These are phyloP conservation scores for Aspergillus nanangensis DNA, from an alignment of 495 filamentous ascomycete species.

Conservation along the genomic window DNA sequence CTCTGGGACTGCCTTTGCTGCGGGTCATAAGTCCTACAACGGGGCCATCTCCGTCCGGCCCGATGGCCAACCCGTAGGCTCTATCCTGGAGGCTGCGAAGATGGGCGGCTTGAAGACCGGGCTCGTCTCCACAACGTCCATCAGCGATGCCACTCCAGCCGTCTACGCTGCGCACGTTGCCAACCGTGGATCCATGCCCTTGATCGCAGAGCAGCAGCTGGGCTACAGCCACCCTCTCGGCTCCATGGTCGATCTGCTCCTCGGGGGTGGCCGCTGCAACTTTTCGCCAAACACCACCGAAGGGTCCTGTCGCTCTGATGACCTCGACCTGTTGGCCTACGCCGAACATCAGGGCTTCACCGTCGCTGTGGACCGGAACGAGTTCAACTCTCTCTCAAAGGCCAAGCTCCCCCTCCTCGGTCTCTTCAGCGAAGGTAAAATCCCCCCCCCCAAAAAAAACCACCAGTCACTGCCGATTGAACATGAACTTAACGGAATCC, in stretches of 20 bases:
- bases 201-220: slow-evolving; percentile 3
- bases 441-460: neutral
- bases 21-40: slow-evolving; percentile 6
- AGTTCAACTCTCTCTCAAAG: slow-evolving; percentile 1
- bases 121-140: slow-evolving; percentile 1
- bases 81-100: slow-evolving; percentile 6
- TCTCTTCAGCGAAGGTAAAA: slow-evolving; percentile 4
- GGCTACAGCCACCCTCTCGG: slow-evolving; percentile 3
- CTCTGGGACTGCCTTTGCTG: slow-evolving; percentile 1
- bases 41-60: slow-evolving; percentile 4
- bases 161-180: slow-evolving; percentile 4
- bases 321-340: slow-evolving; percentile 5
- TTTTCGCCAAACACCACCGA: neutral
- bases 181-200: neutral
- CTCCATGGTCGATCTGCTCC: slow-evolving; percentile 2
- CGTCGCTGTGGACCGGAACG: neutral
- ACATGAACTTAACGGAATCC: neutral
- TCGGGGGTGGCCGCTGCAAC: slow-evolving; percentile 7
- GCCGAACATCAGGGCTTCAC: slow-evolving; percentile 3
- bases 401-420: neutral
- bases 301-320: slow-evolving; percentile 2
- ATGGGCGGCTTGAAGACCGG: slow-evolving; percentile 2
- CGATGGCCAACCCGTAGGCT: slow-evolving; percentile 1
- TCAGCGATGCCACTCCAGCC: slow-evolving; percentile 4
- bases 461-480: neutral